These are phyloP conservation scores for Purpureocillium lavendulum DNA, from an alignment of 2,329 filamentous ascomycete genomes.

Conservation along the genomic window DNA sequence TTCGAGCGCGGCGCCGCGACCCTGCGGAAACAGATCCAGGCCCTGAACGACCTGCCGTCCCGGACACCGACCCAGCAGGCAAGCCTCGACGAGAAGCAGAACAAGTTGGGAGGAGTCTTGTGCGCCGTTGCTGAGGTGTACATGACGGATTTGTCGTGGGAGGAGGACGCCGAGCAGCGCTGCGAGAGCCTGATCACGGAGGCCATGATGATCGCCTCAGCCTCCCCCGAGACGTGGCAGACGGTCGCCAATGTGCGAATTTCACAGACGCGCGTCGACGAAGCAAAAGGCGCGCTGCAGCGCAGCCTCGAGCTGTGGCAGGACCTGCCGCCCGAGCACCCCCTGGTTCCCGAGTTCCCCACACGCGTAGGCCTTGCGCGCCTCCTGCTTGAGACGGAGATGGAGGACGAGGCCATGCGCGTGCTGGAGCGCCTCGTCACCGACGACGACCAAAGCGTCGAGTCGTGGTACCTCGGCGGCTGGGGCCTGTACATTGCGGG, in stretches of 20 bases:
- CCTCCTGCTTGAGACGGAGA: slow-evolving; percentile 80
- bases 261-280: slow-evolving; percentile 71
- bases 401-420: slow-evolving; percentile 77
- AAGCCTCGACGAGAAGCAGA: slow-evolving; percentile 58
- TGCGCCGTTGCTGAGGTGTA: slow-evolving; percentile 95
- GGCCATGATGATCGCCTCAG: slow-evolving; percentile 75
- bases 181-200: slow-evolving; percentile 89
- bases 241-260: slow-evolving; percentile 91
- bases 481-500: slow-evolving; percentile 82
- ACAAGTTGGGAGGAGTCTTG: slow-evolving; percentile 80
- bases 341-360: slow-evolving; percentile 74
- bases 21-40: slow-evolving; percentile 63
- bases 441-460: slow-evolving; percentile 90
- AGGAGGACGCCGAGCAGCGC: slow-evolving; percentile 77
- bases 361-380: slow-evolving; percentile 76
- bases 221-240: slow-evolving; percentile 83
- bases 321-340: slow-evolving; percentile 63
- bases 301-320: slow-evolving; percentile 80
- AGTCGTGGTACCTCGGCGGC: slow-evolving; percentile 94
- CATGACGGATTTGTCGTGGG: slow-evolving; percentile 96
- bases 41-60: slow-evolving; percentile 40
- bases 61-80: slow-evolving; percentile 31
- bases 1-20: slow-evolving; percentile 63
- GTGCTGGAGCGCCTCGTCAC: slow-evolving; percentile 76
- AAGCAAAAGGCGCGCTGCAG: slow-evolving; percentile 70